phyloP scores from a whole-genome alignment of 2,329 filamentous ascomycete genomes.

The Cyanodermella asteris region DNA sequence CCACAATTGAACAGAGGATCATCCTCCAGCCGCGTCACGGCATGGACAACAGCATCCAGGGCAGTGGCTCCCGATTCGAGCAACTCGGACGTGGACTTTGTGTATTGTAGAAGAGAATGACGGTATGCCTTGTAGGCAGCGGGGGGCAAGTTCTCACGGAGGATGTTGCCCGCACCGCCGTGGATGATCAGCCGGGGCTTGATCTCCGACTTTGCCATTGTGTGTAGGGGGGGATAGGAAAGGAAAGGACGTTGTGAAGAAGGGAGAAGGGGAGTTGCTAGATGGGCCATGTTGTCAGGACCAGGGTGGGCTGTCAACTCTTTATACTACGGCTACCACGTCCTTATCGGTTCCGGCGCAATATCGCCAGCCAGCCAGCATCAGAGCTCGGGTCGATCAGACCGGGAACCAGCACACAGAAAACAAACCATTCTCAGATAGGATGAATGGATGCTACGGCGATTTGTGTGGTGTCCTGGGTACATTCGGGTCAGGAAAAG shows the following conservation, averaged over 20 bases:
- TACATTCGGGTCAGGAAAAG: no score
- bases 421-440: no score
- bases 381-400: no score
- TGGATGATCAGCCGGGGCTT: conserved; percentile 45
- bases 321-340: no score
- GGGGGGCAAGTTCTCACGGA: conserved; percentile 34
- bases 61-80: conserved; percentile 30
- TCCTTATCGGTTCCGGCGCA: no score
- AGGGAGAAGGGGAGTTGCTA: conserved; percentile 1
- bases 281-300: background rate
- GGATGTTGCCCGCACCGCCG: conserved; percentile 51
- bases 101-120: conserved; percentile 37
- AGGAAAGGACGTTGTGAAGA: no score
- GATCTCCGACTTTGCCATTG: conserved; percentile 12
- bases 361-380: no score
- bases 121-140: conserved; percentile 37
- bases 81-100: conserved; percentile 23
- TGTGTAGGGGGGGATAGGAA: conserved; percentile 1
- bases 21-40: conserved; percentile 56
- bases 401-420: no score
- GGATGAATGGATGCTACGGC: no score
- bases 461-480: no score
- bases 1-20: conserved; percentile 68
- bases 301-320: no score
- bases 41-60: conserved; percentile 52